Base-by-base conservation (phyloP, 352 stramenopile species). In the Elongisporangium prolatum region DNA sequence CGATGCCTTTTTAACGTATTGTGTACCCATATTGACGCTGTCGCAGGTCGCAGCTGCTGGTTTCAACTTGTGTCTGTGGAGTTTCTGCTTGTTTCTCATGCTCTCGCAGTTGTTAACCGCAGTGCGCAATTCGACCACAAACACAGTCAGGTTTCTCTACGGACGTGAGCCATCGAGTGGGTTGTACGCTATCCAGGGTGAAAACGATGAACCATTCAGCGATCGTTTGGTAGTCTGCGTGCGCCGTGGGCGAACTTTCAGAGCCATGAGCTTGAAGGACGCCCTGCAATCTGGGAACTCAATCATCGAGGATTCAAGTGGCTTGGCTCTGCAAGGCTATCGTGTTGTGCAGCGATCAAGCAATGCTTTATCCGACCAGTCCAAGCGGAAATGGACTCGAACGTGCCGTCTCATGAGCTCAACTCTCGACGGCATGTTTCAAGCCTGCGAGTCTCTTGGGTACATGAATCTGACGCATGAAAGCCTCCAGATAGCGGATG, bases 141-240 rank as follows among this genome's bases (percentile, higher is more conserved):
- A 9, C 34, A 44, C 34, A n/a, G n/a, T n/a, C 1, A 44, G 17
- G 17, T 1, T 59, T 20, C 1, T 61, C 7, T 73, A 67, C 28
- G 74, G 71, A 3, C 55, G 28, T 0, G 38, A 52, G 0, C 74
- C 69, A 6, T 16, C 34, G 3, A 9, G 14, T 17, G 34, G 34
- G 34, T 66, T 64, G 44, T 14, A 13, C 20, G 24, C 61, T 21
- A 66, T 77, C 28, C 56, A 40, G 10, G 70, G 72, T 37, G 55
- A 18, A 17, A 86, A 86, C 57, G 78, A 86, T 52, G 75, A 77
- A 38, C 72, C 69, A 13, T 78, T 70, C 49, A 72, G 72, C 0
- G 78, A 86, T 52, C 75, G 78, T 1, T 3, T 73, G 8, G n/a
- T 89, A 11, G 70, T 67, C 17, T 86, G 78, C 52, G 61, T 68